phyloP scores from a whole-genome alignment of 768 basidiomycete species.

The Fomitopsis pulvina region DNA sequence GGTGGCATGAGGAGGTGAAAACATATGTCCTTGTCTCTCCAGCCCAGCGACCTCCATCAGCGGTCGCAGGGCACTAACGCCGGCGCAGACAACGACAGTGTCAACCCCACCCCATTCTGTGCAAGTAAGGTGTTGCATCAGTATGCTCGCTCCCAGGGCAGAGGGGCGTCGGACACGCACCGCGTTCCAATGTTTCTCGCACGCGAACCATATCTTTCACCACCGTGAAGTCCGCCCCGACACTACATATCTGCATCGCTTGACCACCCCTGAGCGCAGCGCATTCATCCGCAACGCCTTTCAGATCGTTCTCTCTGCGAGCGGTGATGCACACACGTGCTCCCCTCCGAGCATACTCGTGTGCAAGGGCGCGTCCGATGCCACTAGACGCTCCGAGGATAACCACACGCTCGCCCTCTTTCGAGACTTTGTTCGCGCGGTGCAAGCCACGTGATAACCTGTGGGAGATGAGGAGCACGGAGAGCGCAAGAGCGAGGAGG shows the following conservation, averaged over 20 bases:
- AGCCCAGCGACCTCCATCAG: slow-evolving; percentile 66
- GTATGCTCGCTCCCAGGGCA: neutral
- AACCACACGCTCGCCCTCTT: slow-evolving; percentile 61
- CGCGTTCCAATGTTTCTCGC: slow-evolving; percentile 42
- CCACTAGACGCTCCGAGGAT: slow-evolving; percentile 83
- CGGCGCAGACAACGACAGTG: slow-evolving; percentile 76
- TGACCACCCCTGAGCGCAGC: slow-evolving; percentile 17
- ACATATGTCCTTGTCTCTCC: slow-evolving; percentile 27
- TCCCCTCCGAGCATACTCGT: slow-evolving; percentile 66
- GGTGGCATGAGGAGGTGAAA: slow-evolving; percentile 32
- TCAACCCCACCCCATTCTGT: slow-evolving; percentile 80
- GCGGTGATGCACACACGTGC: slow-evolving; percentile 73
- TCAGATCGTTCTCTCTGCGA: slow-evolving; percentile 47
- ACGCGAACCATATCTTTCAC: slow-evolving; percentile 63
- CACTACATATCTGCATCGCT: slow-evolving; percentile 34
- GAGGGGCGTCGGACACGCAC: slow-evolving; percentile 33
- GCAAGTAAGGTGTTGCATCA: too few species aligned
- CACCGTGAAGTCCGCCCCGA: slow-evolving; percentile 57
- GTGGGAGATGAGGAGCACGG: slow-evolving; percentile 10
- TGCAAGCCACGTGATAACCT: slow-evolving; percentile 2
- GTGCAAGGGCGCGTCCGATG: slow-evolving; percentile 67
- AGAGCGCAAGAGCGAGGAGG: slow-evolving; percentile 7
- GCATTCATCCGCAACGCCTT: slow-evolving; percentile 60
- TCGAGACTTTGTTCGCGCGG: slow-evolving; percentile 28
- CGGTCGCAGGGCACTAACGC: slow-evolving; percentile 76